Evolutionary conservation across 768 basidiomycete genomes (phyloP).

Genomic region (Mycena filopes): DNA sequence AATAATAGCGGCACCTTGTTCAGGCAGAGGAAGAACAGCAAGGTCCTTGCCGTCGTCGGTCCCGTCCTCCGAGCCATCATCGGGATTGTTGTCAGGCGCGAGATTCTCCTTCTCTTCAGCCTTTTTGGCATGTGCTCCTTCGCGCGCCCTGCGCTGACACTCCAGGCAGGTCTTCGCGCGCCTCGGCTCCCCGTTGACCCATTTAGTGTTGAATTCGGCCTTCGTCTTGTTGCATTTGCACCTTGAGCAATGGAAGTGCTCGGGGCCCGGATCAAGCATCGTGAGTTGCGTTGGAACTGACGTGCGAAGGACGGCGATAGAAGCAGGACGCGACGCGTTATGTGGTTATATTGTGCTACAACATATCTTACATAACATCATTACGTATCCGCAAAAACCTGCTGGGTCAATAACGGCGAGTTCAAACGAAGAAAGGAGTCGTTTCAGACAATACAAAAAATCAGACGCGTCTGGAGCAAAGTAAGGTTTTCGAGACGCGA

Average conservation of each 20-base stretch:
- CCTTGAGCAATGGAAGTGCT: neutral
- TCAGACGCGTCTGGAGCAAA: too few species aligned
- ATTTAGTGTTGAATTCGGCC: neutral
- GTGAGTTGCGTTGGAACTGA: too few species aligned
- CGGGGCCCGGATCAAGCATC: too few species aligned
- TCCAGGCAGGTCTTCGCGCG: neutral
- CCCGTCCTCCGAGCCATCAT: too few species aligned
- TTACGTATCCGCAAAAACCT: neutral
- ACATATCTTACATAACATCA: too few species aligned
- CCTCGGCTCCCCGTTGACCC: neutral
- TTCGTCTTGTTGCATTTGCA: neutral
- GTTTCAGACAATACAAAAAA: too few species aligned
- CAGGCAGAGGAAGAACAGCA: neutral
- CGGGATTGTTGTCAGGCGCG: too few species aligned
- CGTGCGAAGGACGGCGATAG: too few species aligned
- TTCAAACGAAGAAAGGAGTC: too few species aligned
- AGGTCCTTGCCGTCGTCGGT: neutral
- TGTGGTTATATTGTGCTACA: too few species aligned
- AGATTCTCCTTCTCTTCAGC: neutral
- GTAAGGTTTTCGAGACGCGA: too few species aligned
- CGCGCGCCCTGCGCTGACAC: neutral
- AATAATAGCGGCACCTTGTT: slow-evolving; percentile 4
- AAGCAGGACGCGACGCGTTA: too few species aligned
- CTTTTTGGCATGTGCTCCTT: neutral
- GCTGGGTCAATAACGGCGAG: slow-evolving; percentile 5